Evolutionary conservation across 257 asterid species (phyloP).

Genomic region (Salvia miltiorrhiza): DNA sequence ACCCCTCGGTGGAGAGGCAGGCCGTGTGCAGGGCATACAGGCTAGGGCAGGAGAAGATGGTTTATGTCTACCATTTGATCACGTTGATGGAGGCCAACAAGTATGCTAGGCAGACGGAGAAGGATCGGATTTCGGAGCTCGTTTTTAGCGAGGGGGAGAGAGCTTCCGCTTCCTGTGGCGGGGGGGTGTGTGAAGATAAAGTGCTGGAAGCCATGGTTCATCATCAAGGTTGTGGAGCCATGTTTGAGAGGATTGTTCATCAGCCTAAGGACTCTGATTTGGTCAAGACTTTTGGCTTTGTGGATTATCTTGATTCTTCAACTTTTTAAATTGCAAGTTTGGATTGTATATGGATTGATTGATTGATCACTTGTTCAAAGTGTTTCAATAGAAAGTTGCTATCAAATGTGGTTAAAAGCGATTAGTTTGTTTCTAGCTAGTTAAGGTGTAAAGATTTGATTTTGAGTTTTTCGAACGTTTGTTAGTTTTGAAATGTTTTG

Average conservation of each 20-base stretch:
- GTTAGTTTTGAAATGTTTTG: no score
- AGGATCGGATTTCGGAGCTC: conserved; percentile 48
- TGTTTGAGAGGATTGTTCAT: conserved; percentile 44
- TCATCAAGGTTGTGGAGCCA: conserved; percentile 12
- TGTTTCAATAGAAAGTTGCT: no score
- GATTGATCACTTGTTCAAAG: background rate
- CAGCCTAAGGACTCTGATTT: conserved; percentile 49
- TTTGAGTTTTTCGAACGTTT: no score
- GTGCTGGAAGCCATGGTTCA: conserved; percentile 57
- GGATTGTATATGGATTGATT: background rate
- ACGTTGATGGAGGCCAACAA: conserved; percentile 48
- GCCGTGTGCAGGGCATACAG: conserved; percentile 80
- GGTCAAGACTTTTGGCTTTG: conserved; percentile 4
- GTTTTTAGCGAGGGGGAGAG: conserved; percentile 35
- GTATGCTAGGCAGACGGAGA: conserved; percentile 39
- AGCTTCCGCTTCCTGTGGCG: no score
- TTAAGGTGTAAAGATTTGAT: background rate
- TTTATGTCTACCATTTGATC: conserved; percentile 63
- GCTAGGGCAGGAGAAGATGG: conserved; percentile 66
- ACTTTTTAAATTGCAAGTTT: no score
- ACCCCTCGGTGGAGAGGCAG: conserved; percentile 68
- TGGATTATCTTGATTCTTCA: background rate
- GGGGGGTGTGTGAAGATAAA: conserved; percentile 37
- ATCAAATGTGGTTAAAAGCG: no score
- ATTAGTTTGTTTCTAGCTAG: no score